phyloP scores from a whole-genome alignment of 345 rosid species.

The Hevea brasiliensis region DNA sequence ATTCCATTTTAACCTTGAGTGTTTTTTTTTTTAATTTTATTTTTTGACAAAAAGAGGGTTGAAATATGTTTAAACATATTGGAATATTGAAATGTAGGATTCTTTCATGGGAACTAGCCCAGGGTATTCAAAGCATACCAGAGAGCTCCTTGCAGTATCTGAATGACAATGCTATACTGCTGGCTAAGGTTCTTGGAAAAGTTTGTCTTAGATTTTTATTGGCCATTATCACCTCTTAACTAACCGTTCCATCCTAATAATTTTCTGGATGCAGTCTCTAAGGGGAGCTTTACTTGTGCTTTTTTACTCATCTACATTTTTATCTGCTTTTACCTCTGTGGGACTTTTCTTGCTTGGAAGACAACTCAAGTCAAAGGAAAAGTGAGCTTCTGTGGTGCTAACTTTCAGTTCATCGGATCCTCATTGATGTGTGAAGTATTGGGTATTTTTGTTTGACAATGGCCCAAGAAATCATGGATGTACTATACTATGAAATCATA shows the following conservation, averaged over 20 bases:
- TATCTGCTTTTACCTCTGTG: constrained; percentile 55
- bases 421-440: neutral
- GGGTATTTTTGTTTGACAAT: constrained; percentile 4
- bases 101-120: constrained; percentile 79
- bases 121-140: constrained; percentile 69
- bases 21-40: constrained; percentile 2
- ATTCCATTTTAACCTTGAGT: constrained; percentile 8
- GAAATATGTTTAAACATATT: too few species aligned
- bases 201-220: neutral
- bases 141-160: constrained; percentile 85
- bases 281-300: constrained; percentile 67
- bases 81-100: constrained; percentile 45
- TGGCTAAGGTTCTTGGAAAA: constrained; percentile 61
- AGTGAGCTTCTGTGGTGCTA: constrained; percentile 33
- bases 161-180: constrained; percentile 79
- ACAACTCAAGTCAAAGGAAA: constrained; percentile 57
- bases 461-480: constrained; percentile 6
- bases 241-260: constrained; percentile 9
- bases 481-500: neutral
- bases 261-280: constrained; percentile 61
- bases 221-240: constrained; percentile 2
- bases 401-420: constrained; percentile 4
- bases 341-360: constrained; percentile 70
- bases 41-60: neutral
- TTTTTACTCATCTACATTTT: constrained; percentile 58